Evolutionary conservation across 495 filamentous ascomycete species (phyloP).

Genomic region (Parathielavia hyrcaniae): DNA sequence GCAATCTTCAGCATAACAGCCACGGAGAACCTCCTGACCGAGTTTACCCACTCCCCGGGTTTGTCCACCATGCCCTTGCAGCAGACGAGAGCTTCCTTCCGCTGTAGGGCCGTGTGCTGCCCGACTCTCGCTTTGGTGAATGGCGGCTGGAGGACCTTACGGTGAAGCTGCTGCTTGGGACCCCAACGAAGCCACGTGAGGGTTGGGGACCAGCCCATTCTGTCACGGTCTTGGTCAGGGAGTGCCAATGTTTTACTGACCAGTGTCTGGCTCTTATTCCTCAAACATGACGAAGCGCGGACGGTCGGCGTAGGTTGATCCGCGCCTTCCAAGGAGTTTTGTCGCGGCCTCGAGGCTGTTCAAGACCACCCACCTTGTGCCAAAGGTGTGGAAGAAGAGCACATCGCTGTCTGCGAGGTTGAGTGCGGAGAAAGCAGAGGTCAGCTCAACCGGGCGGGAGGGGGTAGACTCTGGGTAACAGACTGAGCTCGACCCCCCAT

Average conservation of each 20-base stretch:
- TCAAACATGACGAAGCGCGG: slow-evolving; percentile 47
- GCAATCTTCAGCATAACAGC: slow-evolving; percentile 36
- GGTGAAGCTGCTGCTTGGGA: slow-evolving; percentile 42
- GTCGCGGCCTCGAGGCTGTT: slow-evolving; percentile 37
- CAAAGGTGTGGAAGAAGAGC: slow-evolving; percentile 39
- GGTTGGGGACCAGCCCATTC: slow-evolving; percentile 44
- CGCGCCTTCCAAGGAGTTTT: slow-evolving; percentile 42
- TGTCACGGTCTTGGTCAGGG: slow-evolving; percentile 9
- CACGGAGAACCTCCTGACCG: slow-evolving; percentile 28
- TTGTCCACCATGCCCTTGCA: slow-evolving; percentile 27
- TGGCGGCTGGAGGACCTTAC: slow-evolving; percentile 38
- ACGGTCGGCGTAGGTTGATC: slow-evolving; percentile 41
- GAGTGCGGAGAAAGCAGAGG: neutral
- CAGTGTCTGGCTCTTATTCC: slow-evolving; percentile 21
- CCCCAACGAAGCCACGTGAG: slow-evolving; percentile 47
- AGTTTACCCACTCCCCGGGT: slow-evolving; percentile 23
- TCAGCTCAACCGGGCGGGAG: neutral
- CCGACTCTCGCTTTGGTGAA: slow-evolving; percentile 35
- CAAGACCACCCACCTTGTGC: slow-evolving; percentile 40
- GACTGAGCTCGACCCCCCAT: slow-evolving; percentile 38
- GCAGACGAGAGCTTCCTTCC: slow-evolving; percentile 31
- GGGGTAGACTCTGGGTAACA: slow-evolving; percentile 1
- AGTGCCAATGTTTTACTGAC: neutral
- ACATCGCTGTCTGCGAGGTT: slow-evolving; percentile 27
- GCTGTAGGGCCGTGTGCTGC: slow-evolving; percentile 31